A percentile compares a stretch with the other conserved stretches of the same genome.
These are phyloP conservation scores for Colletotrichum neosansevieriae DNA, from an alignment of 2,329 filamentous ascomycete species.

Conservation along the genomic window DNA sequence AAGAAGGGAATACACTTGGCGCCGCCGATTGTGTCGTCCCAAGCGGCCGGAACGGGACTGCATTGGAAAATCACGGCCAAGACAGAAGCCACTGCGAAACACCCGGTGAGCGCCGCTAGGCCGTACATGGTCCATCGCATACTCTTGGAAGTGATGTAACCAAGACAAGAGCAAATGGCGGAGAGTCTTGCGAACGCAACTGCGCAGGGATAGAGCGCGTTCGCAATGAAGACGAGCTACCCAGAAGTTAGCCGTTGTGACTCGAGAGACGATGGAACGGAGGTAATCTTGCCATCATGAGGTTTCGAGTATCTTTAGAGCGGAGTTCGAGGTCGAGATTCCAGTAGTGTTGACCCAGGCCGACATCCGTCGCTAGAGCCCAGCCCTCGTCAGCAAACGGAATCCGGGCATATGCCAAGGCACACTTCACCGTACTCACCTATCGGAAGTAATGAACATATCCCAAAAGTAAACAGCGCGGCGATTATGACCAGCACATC, in stretches of 20 bases:
- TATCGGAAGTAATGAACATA: constrained; percentile 30
- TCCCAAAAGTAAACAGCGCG: constrained; percentile 33
- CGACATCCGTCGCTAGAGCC: constrained; percentile 24
- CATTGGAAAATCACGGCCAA: constrained; percentile 35
- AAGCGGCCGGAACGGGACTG: constrained; percentile 42
- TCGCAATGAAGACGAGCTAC: constrained; percentile 32
- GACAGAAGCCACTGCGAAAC: constrained; percentile 11
- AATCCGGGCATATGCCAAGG: too few species aligned
- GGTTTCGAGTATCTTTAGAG: neutral
- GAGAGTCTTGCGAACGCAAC: constrained; percentile 29
- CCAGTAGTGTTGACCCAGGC: constrained; percentile 33
- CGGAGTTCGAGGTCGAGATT: constrained; percentile 16
- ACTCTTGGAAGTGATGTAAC: neutral
- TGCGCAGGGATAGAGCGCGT: constrained; percentile 29
- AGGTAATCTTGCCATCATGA: constrained; percentile 9
- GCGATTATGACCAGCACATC: constrained; percentile 37
- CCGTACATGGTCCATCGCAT: constrained; percentile 13
- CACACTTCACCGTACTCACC: constrained; percentile 2
- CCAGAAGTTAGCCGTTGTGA: neutral
- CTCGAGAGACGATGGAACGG: rapidly evolving
- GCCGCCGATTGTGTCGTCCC: constrained; percentile 43
- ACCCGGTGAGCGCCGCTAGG: neutral
- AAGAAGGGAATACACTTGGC: constrained; percentile 45
- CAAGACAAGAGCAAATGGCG: constrained; percentile 21
- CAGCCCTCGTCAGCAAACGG: neutral